Evolutionary conservation across 106 monocot species (phyloP), one percentile per base, ranked within the genome.

Genomic region (Acanthochlamys bracteata): DNA sequence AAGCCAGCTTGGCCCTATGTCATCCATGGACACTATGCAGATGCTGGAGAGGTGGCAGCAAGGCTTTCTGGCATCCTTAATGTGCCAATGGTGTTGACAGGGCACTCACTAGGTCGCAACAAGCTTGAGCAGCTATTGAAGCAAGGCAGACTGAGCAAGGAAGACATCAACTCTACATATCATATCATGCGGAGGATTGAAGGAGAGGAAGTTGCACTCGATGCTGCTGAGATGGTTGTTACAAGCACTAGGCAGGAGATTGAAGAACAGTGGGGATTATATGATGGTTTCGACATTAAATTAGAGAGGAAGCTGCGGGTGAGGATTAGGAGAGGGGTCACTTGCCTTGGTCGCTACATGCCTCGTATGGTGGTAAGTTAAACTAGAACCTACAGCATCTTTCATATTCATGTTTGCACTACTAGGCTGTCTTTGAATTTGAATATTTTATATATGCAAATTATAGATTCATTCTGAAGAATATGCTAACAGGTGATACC

Each of bases 1-100:
- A 59, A 45, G 25, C 80, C 80, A 39, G 58, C 66, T 19, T 78
- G 76, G 82, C 89, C 89, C 6, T 90, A 90, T 41, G 82, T 78
- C 42, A 78, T 90, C 71, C 89, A 90, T 42, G 89, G 89, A 1
- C 89, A 90, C 75, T 90, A 90, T 20, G 89, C 89, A 3, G 85
- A 90, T 41, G 89, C 80, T 15, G 82, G 69, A 10, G 89, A 85
- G 53, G 69, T 55, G 49, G 89, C 89, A 11, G 82, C 89, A 0
- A 74, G 55, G 0, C 26, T 90, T 15, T 64, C 85, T 10, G 79
- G 74, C 8, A 61, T 69, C 20, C 75, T 90, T 16, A 75, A 77
- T 53, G 89, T 83, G n/a, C 89, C 89, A 0, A 80, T 83, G 89
- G 89, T 83, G 20, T 63, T 85, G 59, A 90, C 89, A 1, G 89